Evolutionary conservation across 345 rosid genomes (phyloP).

Genomic region (Hevea brasiliensis): DNA sequence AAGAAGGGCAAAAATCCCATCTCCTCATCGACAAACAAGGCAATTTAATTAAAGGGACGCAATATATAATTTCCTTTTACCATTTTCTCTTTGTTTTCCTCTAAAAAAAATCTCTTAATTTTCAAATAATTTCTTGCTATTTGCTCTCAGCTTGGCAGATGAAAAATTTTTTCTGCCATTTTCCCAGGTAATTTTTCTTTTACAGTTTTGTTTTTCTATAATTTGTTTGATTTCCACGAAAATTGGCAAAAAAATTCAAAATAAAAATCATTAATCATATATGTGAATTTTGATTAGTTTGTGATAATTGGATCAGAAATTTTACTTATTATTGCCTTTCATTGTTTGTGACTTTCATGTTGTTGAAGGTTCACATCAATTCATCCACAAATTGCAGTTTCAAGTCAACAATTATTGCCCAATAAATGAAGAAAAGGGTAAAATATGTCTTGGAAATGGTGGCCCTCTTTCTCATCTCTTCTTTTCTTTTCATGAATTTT

Average conservation of each 20-base stretch:
- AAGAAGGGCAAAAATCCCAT: conserved; percentile 40
- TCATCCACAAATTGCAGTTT: neutral
- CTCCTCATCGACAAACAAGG: neutral
- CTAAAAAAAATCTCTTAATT: too few species aligned
- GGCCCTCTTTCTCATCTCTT: neutral
- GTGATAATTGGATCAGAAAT: too few species aligned
- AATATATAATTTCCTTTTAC: neutral
- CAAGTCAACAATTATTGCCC: neutral
- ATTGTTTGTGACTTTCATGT: neutral
- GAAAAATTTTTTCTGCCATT: too few species aligned
- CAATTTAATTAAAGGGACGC: neutral
- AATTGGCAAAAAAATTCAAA: too few species aligned
- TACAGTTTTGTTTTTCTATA: too few species aligned
- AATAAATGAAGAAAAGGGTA: neutral
- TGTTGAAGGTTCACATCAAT: neutral
- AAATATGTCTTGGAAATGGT: conserved; percentile 11
- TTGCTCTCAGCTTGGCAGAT: too few species aligned
- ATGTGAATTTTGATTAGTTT: too few species aligned
- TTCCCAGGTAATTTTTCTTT: neutral
- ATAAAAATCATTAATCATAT: too few species aligned
- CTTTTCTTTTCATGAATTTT: too few species aligned
- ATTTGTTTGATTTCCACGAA: too few species aligned
- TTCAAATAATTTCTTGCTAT: too few species aligned
- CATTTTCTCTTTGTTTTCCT: conserved; percentile 9
- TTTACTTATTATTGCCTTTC: neutral